phyloP scores from a whole-genome alignment of 2,329 filamentous ascomycete species.

The Paraphoma chrysanthemicola region DNA sequence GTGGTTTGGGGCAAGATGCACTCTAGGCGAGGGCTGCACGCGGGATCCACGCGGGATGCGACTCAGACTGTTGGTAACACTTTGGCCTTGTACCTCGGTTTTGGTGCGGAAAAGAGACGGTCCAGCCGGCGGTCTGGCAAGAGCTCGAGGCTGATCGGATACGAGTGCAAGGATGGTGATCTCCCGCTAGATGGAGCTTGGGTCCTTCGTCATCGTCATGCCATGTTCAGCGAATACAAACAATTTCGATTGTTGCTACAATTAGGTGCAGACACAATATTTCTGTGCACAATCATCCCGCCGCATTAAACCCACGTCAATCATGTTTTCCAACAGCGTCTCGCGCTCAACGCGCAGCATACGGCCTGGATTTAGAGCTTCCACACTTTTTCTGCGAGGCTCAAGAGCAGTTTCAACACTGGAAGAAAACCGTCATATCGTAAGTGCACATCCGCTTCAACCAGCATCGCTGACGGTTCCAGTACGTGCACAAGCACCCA shows the following conservation, averaged over 20 bases:
- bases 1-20: conserved; percentile 15
- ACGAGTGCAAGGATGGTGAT: conserved; percentile 4
- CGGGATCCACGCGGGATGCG: conserved; percentile 5
- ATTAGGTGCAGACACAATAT: too few species aligned
- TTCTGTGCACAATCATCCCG: not conserved
- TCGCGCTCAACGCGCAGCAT: conserved; percentile 26
- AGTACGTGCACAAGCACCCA: conserved; percentile 61
- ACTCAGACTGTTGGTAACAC: conserved; percentile 1
- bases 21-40: not conserved
- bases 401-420: conserved; percentile 48
- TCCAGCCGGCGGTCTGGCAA: not conserved
- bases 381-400: conserved; percentile 28
- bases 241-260: too few species aligned
- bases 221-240: not conserved
- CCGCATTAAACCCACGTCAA: not conserved
- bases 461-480: conserved; percentile 1
- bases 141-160: not conserved
- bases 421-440: conserved; percentile 53
- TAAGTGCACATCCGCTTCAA: conserved; percentile 17
- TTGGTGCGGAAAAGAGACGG: not conserved
- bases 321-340: conserved; percentile 29
- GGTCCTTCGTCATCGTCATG: conserved; percentile 21
- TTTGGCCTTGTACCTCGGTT: not conserved
- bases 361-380: conserved; percentile 11
- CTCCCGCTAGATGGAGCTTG: conserved; percentile 24